Base-by-base conservation (phyloP, 805 yeast genomes). In the Saccharomycopsis fodiens region DNA sequence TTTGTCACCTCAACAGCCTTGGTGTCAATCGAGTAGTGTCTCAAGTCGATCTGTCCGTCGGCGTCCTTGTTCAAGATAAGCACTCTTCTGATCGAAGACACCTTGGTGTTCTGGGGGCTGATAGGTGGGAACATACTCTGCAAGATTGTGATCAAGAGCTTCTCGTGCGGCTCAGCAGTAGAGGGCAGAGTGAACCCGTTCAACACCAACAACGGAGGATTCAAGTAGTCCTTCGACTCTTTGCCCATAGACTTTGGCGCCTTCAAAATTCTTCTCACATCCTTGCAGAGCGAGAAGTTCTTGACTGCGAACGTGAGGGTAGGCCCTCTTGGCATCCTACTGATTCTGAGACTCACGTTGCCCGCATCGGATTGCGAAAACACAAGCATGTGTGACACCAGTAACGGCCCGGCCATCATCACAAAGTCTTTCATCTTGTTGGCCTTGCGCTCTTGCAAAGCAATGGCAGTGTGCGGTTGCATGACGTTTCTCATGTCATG, bases 341-440 rank as follows among this genome's bases (percentile, higher is more conserved):
- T 88, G 38, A 93, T 64, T 57, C 97, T 76, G 52, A 93, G 68
- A 42, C 91, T 82, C 3, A 93, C 81, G 46, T 79, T 80, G 5
- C 96, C 97, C 1, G 82, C 67, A 35, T 72, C 73, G 32, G 85
- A 75, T 60, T 88, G 96, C 51, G 87, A 82, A 68, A 93, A 89
- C 17, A 91, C 69, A 65, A 93, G 78, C 58, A 93, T 65, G 64
- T 91, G 96, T 4, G 91, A 74, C 19, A 93, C 96, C 22, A 95
- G 95, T 37, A 93, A 69, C 12, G 97, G 97, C 4, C 97, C 97
- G 32, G 96, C 85, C 96, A 93, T 89, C n/a, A 87, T 95, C n/a
- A 89, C 76, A 56, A 84, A 93, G 65, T 91, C 98, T 62, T 84
- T 86, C 54, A 93, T 70, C 59, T 80, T 85, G 64, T 93, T 93